Evolutionary conservation across 1,139 yeast genomes (phyloP).

Genomic region (Yamadazyma jaroonii): DNA sequence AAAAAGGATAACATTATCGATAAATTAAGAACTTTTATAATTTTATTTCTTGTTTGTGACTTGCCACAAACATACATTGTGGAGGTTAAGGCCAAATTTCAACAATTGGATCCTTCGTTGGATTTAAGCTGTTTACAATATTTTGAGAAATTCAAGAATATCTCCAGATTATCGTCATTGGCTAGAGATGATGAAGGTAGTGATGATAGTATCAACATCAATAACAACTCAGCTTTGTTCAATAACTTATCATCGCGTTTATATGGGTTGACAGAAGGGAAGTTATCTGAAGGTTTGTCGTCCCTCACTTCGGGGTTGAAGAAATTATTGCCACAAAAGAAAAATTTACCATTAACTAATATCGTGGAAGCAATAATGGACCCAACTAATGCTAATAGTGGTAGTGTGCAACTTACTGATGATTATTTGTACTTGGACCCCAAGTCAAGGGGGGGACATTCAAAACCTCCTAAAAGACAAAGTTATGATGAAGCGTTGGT

Average conservation of each 20-base stretch:
- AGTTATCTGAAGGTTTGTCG: slow-evolving; percentile 73
- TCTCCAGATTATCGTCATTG: slow-evolving; percentile 62
- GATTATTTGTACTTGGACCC: slow-evolving; percentile 92
- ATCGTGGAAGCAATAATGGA: slow-evolving; percentile 91
- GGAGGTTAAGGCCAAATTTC: slow-evolving; percentile 64
- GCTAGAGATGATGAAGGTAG: slow-evolving; percentile 19
- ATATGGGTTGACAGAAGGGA: slow-evolving; percentile 84
- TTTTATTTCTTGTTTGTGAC: slow-evolving; percentile 55
- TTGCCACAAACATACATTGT: slow-evolving; percentile 60
- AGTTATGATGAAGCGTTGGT: slow-evolving; percentile 79
- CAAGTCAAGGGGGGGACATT: slow-evolving; percentile 81
- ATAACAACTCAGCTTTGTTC: slow-evolving; percentile 60
- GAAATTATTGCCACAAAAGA: slow-evolving; percentile 82
- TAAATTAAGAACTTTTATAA: slow-evolving; percentile 83
- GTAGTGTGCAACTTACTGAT: slow-evolving; percentile 70
- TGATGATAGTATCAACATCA: slow-evolving; percentile 18
- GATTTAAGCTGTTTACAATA: slow-evolving; percentile 67
- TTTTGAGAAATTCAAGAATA: slow-evolving; percentile 77
- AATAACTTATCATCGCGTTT: slow-evolving; percentile 75
- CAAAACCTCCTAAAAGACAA: slow-evolving; percentile 85
- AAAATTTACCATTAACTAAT: slow-evolving; percentile 83
- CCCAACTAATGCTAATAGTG: slow-evolving; percentile 62
- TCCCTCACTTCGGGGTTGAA: slow-evolving; percentile 86
- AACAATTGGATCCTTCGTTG: slow-evolving; percentile 50
- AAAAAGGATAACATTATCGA: slow-evolving; percentile 64